These are phyloP conservation scores for Ogataea degrootiae DNA, from an alignment of 805 yeast species.

Conservation along the genomic window DNA sequence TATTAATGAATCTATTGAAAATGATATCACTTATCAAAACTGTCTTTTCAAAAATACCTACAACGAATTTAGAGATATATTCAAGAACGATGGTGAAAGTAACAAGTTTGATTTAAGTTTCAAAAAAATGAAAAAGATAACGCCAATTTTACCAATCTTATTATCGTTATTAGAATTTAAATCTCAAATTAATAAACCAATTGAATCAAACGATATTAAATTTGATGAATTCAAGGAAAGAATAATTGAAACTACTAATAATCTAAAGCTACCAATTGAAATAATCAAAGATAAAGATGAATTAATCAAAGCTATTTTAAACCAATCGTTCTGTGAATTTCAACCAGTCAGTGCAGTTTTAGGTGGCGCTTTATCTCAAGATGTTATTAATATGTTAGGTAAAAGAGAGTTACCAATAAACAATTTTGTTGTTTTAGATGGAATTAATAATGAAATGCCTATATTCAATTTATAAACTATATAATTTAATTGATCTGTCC, in stretches of 20 bases:
- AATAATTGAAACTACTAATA: conserved; percentile 29
- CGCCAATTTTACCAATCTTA: conserved; percentile 55
- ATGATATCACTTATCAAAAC: conserved; percentile 33
- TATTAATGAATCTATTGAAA: conserved; percentile 33
- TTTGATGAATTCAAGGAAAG: conserved; percentile 25
- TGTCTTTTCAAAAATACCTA: conserved; percentile 35
- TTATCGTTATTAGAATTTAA: conserved; percentile 50
- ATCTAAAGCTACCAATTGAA: conserved; percentile 42
- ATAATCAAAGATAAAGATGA: conserved; percentile 33
- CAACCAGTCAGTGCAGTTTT: conserved; percentile 81
- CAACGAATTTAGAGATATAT: conserved; percentile 32
- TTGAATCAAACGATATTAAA: conserved; percentile 20
- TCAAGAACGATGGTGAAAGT: conserved; percentile 32
- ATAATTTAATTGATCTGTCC: conserved; percentile 72
- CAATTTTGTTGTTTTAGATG: conserved; percentile 76
- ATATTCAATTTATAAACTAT: conserved; percentile 47
- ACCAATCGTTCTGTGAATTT: conserved; percentile 59
- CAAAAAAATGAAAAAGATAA: conserved; percentile 42
- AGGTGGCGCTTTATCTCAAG: conserved; percentile 90
- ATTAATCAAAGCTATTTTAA: conserved; percentile 35
- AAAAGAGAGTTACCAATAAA: conserved; percentile 76
- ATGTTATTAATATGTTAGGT: conserved; percentile 76
- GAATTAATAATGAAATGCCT: conserved; percentile 68
- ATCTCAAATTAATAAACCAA: conserved; percentile 20
- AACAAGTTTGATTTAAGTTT: conserved; percentile 21